These are phyloP conservation scores for Wickerhamomyces bisporus DNA, from an alignment of 805 yeast species.

Conservation along the genomic window DNA sequence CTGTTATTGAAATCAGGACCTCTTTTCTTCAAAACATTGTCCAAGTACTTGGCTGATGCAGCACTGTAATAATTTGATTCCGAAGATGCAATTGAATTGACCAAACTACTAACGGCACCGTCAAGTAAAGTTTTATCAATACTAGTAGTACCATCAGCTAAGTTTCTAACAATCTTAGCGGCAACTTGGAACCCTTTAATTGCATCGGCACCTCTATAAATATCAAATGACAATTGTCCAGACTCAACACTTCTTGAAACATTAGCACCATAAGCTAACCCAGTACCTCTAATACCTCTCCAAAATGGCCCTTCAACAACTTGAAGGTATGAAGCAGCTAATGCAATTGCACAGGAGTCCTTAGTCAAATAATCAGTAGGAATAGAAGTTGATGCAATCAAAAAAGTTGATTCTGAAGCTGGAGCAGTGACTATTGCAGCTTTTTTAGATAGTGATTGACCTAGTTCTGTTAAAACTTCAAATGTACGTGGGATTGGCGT, in stretches of 20 bases:
- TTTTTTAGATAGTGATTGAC: constrained; percentile 42
- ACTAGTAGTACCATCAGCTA: constrained; percentile 44
- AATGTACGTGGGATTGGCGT: constrained; percentile 48
- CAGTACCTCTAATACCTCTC: constrained; percentile 93
- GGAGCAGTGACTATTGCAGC: constrained; percentile 71
- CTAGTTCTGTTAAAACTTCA: constrained; percentile 50
- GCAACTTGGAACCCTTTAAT: constrained; percentile 57
- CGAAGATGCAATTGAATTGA: constrained; percentile 60
- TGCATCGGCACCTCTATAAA: constrained; percentile 84
- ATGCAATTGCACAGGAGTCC: constrained; percentile 65
- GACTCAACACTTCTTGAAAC: constrained; percentile 55
- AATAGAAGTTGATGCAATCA: constrained; percentile 53
- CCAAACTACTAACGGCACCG: constrained; percentile 73
- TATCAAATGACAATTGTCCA: constrained; percentile 59
- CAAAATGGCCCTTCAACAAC: constrained; percentile 96
- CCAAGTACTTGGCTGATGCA: constrained; percentile 60
- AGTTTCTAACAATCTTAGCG: constrained; percentile 55
- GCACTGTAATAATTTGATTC: constrained; percentile 65
- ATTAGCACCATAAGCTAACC: constrained; percentile 85
- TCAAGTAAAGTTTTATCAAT: constrained; percentile 59
- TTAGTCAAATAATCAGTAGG: constrained; percentile 49
- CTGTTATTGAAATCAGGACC: constrained; percentile 59
- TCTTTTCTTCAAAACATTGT: constrained; percentile 59
- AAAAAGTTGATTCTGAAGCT: constrained; percentile 76
- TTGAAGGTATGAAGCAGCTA: constrained; percentile 72